Evolutionary conservation across 2,329 filamentous ascomycete genomes (phyloP), one percentile per base, ranked within the genome.

Genomic region (Akanthomyces muscarius): DNA sequence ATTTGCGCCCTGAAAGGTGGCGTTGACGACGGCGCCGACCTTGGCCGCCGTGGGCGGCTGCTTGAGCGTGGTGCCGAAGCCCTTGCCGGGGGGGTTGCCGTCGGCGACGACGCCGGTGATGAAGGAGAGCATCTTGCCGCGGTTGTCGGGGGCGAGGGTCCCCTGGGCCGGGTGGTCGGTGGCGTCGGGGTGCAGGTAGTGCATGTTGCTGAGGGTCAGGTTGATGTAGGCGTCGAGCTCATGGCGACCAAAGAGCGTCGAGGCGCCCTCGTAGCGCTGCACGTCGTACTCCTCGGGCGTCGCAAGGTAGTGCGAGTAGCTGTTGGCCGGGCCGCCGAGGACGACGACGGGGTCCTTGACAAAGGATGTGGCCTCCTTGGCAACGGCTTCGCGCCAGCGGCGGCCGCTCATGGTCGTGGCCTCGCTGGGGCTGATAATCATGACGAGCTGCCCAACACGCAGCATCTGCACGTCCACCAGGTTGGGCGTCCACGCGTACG

Each of bases 211-310:
- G n/a, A 92, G 80, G 0, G 91, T 93, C 47, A 94, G 81, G 74
- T 96, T 93, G 77, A 97, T 90, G 78, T 95, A 95, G 1, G 92
- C 94, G 41, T 89, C 86, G 13, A 97, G 83, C 0, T 92, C 90
- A 74, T 92, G 86, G 2, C 84, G 89, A 0, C 94, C 94, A 73
- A 90, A 95, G 2, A 98, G 85, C 0, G 94, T 98, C 6, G 90
- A 94, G 0, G 91, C 94, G n/a, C 93, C 94, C 77, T 98, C 94
- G 76, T 97, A 97, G 11, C 94, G 88, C 77, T 97, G 94, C 50
- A 95, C 80, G 16, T 78, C 77, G 73, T 95, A 96, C 74, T 96
- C 90, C 73, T 96, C 90, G 38, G 87, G 84, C 0, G 92, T 94
- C 1, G 88, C 76, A 64, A 92, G 86, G 74, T 94, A 94, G 75